phyloP scores from a whole-genome alignment of 176 grass and related monocot species.

The Lolium rigidum region DNA sequence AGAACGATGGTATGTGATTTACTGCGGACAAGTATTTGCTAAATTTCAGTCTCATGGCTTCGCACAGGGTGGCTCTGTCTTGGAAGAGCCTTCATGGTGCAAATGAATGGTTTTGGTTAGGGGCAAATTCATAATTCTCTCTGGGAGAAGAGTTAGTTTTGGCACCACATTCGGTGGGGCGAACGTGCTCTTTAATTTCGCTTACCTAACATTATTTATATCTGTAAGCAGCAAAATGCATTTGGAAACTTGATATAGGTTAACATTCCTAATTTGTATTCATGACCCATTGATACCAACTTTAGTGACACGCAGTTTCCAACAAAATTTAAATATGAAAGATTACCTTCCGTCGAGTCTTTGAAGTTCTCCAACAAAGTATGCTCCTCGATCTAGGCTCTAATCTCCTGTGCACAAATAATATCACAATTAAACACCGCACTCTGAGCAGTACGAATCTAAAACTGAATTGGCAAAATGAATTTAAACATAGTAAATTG shows the following conservation, averaged over 20 bases:
- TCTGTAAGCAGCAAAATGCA: neutral
- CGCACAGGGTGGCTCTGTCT: neutral
- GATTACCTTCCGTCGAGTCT: conserved; percentile 68
- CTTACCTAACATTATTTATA: neutral
- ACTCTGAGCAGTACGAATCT: conserved; percentile 31
- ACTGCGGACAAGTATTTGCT: neutral
- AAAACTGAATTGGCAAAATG: conserved; percentile 21
- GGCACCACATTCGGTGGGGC: neutral
- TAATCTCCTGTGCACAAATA: conserved; percentile 71
- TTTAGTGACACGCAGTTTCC: neutral
- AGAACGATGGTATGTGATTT: neutral
- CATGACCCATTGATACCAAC: conserved; percentile 20
- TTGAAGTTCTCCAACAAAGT: conserved; percentile 76
- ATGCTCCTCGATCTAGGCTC: conserved; percentile 88
- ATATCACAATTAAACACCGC: conserved; percentile 29
- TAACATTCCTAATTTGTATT: conserved; percentile 36
- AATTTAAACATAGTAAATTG: conserved; percentile 27
- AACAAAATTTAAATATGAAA: conserved; percentile 20
- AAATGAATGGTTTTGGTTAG: too few species aligned
- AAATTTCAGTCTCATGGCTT: neutral
- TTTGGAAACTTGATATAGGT: conserved; percentile 22
- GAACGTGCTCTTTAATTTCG: neutral
- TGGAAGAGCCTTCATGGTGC: too few species aligned
- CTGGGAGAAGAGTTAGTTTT: neutral
- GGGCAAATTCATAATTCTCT: too few species aligned